Base-by-base conservation (phyloP, 139 green algal species). In the Chlorella sp. region DNA sequence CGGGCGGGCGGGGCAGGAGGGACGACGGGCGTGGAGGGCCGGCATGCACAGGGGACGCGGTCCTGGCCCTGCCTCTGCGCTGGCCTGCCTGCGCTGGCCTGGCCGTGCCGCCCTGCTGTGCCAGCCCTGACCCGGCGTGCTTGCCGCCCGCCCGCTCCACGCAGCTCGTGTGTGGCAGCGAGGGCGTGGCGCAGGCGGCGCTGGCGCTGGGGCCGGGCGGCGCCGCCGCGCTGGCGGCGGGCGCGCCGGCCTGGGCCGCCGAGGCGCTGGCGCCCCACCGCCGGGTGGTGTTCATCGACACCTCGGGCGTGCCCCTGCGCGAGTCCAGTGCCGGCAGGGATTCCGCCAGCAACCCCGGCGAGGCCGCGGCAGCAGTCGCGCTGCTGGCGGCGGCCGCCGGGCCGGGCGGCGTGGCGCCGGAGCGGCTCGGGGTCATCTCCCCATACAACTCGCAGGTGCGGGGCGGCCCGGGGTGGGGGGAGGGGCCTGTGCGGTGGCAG, bases 221-320 rank as follows among this genome's bases (percentile, higher is more conserved):
- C n/a, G 73, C 35, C 48, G 46, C 17, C 38, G 14, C 35, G 5
- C 41, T 8, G n/a, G 0, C 59, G 42, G n/a, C 51, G 17, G 25
- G n/a, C 41, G 71, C 82, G 46, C 69, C 62, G 2, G 12, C 41
- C 17, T 83, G 83, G 76, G 70, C 86, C 45, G 40, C 70, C 33
- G 69, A 71, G 48, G 87, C 81, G 21, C 65, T 95, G 51, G 78
- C 89, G 15, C 90, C 94, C 0, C 33, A 82, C 27, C 83, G 46
- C 14, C 80, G 71, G 1, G 88, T 96, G 3, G 43, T 97, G 23
- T 96, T 97, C 58, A 81, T 98, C 33, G 91, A 98, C 85, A 98
- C 94, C 14, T 74, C 66, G 33, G 43, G 21, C 31, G 62, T 40
- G 38, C 62, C 40, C 53, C 19, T 31, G 14, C 43, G 65, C 8